These are phyloP conservation scores for Boletus insuetus DNA, from an alignment of 768 basidiomycete species.

Conservation along the genomic window DNA sequence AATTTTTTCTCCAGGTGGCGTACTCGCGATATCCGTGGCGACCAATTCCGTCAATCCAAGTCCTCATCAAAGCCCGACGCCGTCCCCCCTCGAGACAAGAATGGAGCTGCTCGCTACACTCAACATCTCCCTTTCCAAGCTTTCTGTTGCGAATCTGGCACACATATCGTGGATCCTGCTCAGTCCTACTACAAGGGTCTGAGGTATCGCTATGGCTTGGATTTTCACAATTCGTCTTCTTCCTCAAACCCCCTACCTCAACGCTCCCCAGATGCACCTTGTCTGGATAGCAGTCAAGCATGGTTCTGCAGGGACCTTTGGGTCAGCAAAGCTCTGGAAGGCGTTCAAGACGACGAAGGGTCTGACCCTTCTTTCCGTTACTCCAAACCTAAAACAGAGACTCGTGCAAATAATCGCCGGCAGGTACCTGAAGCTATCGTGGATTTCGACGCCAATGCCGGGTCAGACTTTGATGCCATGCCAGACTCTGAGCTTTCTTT, in stretches of 20 bases:
- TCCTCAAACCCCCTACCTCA: constrained; percentile 49
- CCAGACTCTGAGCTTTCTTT: constrained; percentile 52
- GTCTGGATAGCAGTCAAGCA: constrained; percentile 94
- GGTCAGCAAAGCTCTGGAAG: constrained; percentile 82
- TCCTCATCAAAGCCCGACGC: constrained; percentile 88
- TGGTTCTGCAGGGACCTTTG: constrained; percentile 99
- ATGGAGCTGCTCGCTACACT: constrained; percentile 78
- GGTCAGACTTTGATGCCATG: constrained; percentile 88
- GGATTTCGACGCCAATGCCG: constrained; percentile 78
- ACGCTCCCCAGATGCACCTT: constrained; percentile 77
- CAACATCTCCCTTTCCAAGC: constrained; percentile 97
- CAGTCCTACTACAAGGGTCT: constrained; percentile 96
- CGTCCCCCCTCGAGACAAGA: constrained; percentile 87
- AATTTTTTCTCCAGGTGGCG: constrained; percentile 65
- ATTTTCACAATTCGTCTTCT: constrained; percentile 81
- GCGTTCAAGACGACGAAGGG: constrained; percentile 54
- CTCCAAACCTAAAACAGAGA: constrained; percentile 10
- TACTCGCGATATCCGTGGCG: constrained; percentile 96
- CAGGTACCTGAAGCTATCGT: constrained; percentile 29
- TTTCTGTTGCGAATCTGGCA: constrained; percentile 98
- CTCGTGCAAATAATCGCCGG: constrained; percentile 33
- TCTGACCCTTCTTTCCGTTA: constrained; percentile 14
- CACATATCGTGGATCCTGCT: constrained; percentile 92
- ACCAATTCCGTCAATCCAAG: constrained; percentile 96
- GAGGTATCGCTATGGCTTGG: constrained; percentile 74